Evolutionary conservation across 768 basidiomycete genomes (phyloP).

Genomic region (Auriscalpium vulgare): DNA sequence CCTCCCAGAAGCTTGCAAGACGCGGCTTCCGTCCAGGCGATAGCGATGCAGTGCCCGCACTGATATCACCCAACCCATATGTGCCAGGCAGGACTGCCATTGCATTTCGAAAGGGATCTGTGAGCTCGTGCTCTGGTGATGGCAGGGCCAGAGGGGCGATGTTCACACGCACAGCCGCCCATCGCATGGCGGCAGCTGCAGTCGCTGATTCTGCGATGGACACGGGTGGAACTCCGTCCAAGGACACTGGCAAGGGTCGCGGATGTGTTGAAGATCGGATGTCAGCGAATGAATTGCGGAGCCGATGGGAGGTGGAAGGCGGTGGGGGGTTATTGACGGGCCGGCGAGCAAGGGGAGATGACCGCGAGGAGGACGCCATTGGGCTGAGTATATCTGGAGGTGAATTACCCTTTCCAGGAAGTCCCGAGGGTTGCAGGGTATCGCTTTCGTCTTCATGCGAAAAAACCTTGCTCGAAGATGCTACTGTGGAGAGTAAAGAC

Average conservation of each 20-base stretch:
- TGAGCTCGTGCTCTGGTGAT: constrained; percentile 85
- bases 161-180: constrained; percentile 76
- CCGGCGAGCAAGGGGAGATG: constrained; percentile 6
- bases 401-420: neutral
- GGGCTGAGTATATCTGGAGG: neutral
- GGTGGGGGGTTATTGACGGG: constrained; percentile 11
- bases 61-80: constrained; percentile 31
- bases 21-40: constrained; percentile 52
- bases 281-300: constrained; percentile 41
- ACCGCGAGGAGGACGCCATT: neutral
- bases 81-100: constrained; percentile 59
- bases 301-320: constrained; percentile 26
- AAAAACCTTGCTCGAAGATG: neutral
- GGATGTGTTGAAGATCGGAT: constrained; percentile 27
- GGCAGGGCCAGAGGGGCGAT: constrained; percentile 84
- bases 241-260: constrained; percentile 11
- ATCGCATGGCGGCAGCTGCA: constrained; percentile 74
- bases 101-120: constrained; percentile 80
- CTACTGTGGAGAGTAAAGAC: too few relatives aligned
- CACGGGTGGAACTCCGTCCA: constrained; percentile 11
- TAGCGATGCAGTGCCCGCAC: constrained; percentile 27
- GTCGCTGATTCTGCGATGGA: constrained; percentile 48
- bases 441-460: neutral
- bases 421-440: neutral
- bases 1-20: constrained; percentile 69